Base-by-base conservation (phyloP, 2,329 filamentous ascomycete genomes). In the Lachnellula hyalina region DNA sequence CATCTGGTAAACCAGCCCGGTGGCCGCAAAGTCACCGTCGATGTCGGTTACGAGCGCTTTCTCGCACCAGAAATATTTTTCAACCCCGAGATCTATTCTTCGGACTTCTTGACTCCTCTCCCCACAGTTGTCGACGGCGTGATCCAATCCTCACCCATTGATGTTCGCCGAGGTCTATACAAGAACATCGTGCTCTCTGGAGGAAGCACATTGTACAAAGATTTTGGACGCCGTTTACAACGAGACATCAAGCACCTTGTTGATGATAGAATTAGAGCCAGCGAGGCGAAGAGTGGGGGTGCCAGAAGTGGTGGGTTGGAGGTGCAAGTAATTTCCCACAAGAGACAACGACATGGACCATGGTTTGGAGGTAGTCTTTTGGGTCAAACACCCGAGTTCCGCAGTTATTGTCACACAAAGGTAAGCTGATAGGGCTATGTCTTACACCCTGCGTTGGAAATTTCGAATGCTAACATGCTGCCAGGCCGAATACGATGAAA, bases 151-250 rank as follows among this genome's bases (percentile, higher is more conserved):
- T 96, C 93, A 35, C 94, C 94, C 42, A 99, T 99, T 66, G 94
- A 99, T 70, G 95, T 99, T 46, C 88, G 94, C 68, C 85, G 94
- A 75, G 94, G 94, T 42, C 81, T 99, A 38, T 99, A 99, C 83
- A 99, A 99, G 84, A 99, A 99, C 76, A 99, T 99, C 75, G 94
- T 99, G 36, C 80, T 99, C 38, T 97, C 93, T 3, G 94, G 94
- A 70, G 94, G 94, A 66, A 96, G 92, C 64, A 99, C 94, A 21
- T 78, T 99, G 59, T 99, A 97, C 83, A 96, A 97, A 75, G 92
- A 99, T 74, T 99, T 99, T 74, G 94, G 94, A 25, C 85, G 94
- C 63, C 85, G 94, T 70, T 80, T 99, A 77, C 95, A 99, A 76
- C 86, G 94, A 70, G 95, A 99, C 70, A 99, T 99, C 70, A 90